These are phyloP conservation scores for Fraxinus floribunda DNA, from an alignment of 305 asterid genomes.

Conservation along the genomic window DNA sequence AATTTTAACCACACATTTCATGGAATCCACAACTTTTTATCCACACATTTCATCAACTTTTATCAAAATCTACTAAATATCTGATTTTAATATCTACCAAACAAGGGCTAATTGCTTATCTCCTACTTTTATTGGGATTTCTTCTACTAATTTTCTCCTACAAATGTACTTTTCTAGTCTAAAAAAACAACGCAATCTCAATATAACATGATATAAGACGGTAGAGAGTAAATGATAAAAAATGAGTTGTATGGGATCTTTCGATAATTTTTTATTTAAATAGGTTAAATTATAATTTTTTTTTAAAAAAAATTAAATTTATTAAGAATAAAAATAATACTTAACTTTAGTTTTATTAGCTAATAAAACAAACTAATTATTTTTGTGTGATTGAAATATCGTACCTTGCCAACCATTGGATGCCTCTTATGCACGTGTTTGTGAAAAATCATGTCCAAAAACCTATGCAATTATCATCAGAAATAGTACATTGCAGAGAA, in stretches of 20 bases:
- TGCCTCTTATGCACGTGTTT: conserved; percentile 51
- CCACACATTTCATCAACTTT: no score
- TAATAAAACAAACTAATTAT: conserved; percentile 11
- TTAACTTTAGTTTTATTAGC: background rate
- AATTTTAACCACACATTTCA: no score
- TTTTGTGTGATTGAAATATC: conserved; percentile 35
- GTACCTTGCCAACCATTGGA: conserved; percentile 40
- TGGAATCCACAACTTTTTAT: no score
- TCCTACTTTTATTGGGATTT: background rate
- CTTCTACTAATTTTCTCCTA: background rate
- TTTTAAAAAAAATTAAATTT: background rate
- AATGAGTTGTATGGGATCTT: background rate
- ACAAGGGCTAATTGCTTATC: background rate
- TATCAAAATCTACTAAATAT: no score
- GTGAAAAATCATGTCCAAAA: conserved; percentile 23
- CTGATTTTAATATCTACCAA: no score
- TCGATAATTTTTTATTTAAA: no score
- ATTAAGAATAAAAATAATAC: background rate
- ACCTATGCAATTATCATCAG: background rate
- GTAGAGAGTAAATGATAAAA: background rate
- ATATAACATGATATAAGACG: background rate
- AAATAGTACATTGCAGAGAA: conserved; percentile 16
- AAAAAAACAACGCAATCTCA: background rate
- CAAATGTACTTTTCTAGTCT: background rate
- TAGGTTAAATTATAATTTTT: no score